Conservation (phyloP, 2,329 filamentous ascomycete species). For the Verruconis gallopava region DNA sequence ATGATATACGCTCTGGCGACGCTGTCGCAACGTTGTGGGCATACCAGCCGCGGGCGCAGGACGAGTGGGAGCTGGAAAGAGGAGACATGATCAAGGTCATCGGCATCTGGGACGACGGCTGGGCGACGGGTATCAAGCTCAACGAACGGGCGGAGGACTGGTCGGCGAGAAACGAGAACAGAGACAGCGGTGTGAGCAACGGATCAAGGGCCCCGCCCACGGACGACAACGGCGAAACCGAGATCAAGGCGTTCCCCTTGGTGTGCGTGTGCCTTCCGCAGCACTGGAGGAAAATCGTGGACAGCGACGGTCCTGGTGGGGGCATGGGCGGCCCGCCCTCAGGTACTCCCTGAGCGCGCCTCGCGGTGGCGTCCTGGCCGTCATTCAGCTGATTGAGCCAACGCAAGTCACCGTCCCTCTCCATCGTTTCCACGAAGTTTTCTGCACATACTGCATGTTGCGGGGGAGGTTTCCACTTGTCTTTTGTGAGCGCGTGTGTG, state of each 20-base stretch:
- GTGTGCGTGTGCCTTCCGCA: constrained; percentile 93
- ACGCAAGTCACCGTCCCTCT: too few relatives aligned
- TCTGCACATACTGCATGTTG: too few relatives aligned
- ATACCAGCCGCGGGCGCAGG: constrained; percentile 83
- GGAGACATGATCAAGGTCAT: constrained; percentile 98
- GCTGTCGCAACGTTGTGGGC: constrained; percentile 89
- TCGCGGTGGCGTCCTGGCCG: too few relatives aligned
- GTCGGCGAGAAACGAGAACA: constrained; percentile 63
- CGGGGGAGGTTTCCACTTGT: too few relatives aligned
- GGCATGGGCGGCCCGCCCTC: background rate
- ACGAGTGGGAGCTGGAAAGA: constrained; percentile 86
- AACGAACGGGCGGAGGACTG: constrained; percentile 79
- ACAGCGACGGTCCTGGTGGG: constrained; percentile 51
- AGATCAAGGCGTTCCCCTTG: constrained; percentile 95
- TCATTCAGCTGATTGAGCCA: too few relatives aligned
- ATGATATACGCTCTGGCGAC: constrained; percentile 87
- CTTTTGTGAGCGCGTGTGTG: too few relatives aligned
- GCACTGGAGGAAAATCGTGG: constrained; percentile 94
- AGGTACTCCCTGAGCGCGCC: background rate
- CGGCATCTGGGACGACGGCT: constrained; percentile 98
- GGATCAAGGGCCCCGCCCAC: constrained; percentile 36
- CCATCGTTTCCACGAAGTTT: too few relatives aligned
- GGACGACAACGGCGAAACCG: constrained; percentile 21
- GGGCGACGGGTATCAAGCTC: constrained; percentile 84
- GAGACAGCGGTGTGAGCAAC: constrained; percentile 88